Conservation (phyloP, 306 rosid species). For the Malus orientalis region DNA sequence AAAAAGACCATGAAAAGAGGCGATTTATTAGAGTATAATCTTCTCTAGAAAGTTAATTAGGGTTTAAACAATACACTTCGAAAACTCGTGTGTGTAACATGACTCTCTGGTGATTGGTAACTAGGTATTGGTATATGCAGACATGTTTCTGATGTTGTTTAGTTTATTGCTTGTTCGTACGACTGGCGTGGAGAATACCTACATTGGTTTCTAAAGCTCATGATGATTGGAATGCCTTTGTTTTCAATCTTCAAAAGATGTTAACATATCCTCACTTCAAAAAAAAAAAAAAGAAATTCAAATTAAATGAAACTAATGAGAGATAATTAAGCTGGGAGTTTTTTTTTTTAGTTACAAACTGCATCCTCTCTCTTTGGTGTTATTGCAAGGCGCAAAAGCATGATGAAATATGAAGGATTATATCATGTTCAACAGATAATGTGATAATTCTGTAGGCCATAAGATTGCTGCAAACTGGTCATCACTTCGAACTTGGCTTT, state of each 20-base stretch:
- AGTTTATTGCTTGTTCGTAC: slow-evolving; percentile 29
- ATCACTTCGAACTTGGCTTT: no score
- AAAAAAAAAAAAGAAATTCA: no score
- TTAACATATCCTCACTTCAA: no score
- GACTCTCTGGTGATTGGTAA: neutral
- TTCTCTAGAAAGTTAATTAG: neutral
- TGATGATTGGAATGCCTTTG: slow-evolving; percentile 19
- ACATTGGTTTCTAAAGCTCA: slow-evolving; percentile 20
- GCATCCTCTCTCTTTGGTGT: no score
- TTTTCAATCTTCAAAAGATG: neutral
- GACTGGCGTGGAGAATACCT: slow-evolving; percentile 23
- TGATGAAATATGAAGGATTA: no score
- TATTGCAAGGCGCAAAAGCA: no score
- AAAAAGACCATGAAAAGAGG: neutral
- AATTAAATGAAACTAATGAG: no score
- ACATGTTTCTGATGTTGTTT: neutral
- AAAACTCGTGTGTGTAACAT: neutral
- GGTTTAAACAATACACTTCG: neutral
- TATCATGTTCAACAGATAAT: no score
- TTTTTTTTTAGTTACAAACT: no score
- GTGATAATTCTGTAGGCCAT: no score
- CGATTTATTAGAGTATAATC: neutral
- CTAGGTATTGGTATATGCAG: neutral
- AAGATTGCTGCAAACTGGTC: no score
- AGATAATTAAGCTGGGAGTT: no score